Base-by-base conservation (phyloP, 1,284 basidiomycete species). In the Phellinidium pouzarii region DNA sequence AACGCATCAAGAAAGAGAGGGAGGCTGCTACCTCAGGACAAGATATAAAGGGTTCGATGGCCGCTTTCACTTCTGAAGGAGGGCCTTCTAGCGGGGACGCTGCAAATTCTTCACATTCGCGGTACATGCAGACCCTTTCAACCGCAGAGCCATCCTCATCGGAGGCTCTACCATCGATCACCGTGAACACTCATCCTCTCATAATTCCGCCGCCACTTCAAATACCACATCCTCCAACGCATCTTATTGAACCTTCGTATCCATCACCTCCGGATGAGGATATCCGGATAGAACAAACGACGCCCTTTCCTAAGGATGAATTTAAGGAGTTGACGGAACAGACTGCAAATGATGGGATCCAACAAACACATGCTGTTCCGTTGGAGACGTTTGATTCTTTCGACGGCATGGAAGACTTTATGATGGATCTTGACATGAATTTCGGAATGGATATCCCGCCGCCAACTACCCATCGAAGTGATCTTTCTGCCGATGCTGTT, bases 1-100 rank as follows among this genome's bases (percentile, higher is more conserved):
- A 89, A 59, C 72, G 85, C 12, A 71, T 87, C 48, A 77, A 78
- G 56, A 70, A 75, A 44, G 84, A 85, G 62, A 71, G 82, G n/a
- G 79, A 80, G 19, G 37, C 45, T 4, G 27, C 42, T 9, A 49
- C n/a, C 19, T 26, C 26, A 14, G 38, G 20, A 26, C 41, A 43
- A 37, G 42, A 43, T 19, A 38, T 22, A 55, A 52, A 45, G 11
- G 17, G 31, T 19, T 9, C 9, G 12, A 49, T 42, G 9, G 48
- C 19, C 7, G 31, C 37, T 17, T 40, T n/a, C 19, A 22, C 25
- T 17, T 6, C 40, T 6, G 26, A 44, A 25, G 43, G 19, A 6
- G 26, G 22, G 12, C 45, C 25, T 47, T 34, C 26, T 5, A n/a
- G 20, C 20, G 14, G 19, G 4, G 14, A 9, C 37, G 17, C 23